A percentile compares a stretch with the other conserved stretches of the same genome.
Evolutionary conservation across 768 basidiomycete genomes (phyloP).

Genomic region (Baorangia bicolor): DNA sequence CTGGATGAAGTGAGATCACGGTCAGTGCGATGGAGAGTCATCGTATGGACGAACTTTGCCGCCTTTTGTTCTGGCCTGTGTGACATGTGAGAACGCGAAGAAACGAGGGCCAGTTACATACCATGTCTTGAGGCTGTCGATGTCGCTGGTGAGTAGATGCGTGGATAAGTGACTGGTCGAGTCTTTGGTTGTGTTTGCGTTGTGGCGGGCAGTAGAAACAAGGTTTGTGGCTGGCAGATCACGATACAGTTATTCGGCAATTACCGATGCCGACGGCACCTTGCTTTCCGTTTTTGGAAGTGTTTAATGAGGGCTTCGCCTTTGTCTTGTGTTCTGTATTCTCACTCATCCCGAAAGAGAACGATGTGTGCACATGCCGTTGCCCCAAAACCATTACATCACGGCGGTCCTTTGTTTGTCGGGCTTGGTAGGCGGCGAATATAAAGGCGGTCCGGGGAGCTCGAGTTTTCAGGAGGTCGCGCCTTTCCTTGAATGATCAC

Average conservation of each 20-base stretch:
- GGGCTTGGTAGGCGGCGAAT: no score
- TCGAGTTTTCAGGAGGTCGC: no score
- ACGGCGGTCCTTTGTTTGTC: no score
- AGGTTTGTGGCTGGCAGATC: conserved; percentile 57
- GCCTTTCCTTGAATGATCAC: not conserved
- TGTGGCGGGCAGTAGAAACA: conserved; percentile 37
- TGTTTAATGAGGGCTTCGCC: not conserved
- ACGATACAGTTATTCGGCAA: conserved; percentile 39
- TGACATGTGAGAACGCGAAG: conserved; percentile 10
- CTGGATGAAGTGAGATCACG: conserved; percentile 28
- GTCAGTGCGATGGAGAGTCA: conserved; percentile 23
- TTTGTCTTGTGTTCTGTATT: not conserved
- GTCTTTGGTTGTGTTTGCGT: conserved; percentile 39
- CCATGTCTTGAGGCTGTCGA: conserved; percentile 71
- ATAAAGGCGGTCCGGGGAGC: no score
- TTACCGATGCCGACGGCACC: conserved; percentile 24
- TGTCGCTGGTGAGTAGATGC: conserved; percentile 51
- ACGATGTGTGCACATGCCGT: no score
- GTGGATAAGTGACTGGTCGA: conserved; percentile 16
- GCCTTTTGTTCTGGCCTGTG: conserved; percentile 43
- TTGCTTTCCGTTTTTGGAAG: not conserved
- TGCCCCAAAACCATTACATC: no score
- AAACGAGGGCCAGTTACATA: conserved; percentile 32
- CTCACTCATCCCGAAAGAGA: not conserved
- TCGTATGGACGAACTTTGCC: conserved; percentile 24